These are phyloP conservation scores for Debaryomyces udenii DNA, from an alignment of 1,139 yeast species.

Conservation along the genomic window DNA sequence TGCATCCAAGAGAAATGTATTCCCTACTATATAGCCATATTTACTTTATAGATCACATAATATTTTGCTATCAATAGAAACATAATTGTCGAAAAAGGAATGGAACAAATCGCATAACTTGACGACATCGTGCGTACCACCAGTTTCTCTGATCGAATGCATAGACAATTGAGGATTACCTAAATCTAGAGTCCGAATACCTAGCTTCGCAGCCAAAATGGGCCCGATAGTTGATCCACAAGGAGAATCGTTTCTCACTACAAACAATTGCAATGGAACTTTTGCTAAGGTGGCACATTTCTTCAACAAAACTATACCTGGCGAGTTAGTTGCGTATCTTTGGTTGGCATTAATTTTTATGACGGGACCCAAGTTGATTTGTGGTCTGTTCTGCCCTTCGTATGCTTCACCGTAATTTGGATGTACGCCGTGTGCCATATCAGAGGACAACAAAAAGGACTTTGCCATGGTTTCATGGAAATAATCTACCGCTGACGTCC, in stretches of 20 bases:
- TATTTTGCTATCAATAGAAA: slow-evolving; percentile 31
- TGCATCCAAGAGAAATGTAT: slow-evolving; percentile 27
- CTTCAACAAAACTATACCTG: slow-evolving; percentile 81
- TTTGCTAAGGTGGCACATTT: slow-evolving; percentile 66
- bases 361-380: slow-evolving; percentile 86
- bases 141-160: slow-evolving; percentile 96
- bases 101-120: slow-evolving; percentile 63
- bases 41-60: slow-evolving; percentile 25
- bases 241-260: slow-evolving; percentile 87
- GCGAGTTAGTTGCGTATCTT: slow-evolving; percentile 90
- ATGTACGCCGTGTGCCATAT: slow-evolving; percentile 96
- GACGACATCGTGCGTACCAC: slow-evolving; percentile 76
- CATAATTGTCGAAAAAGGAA: slow-evolving; percentile 55
- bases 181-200: slow-evolving; percentile 85
- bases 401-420: slow-evolving; percentile 83
- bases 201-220: slow-evolving; percentile 82
- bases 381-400: slow-evolving; percentile 79
- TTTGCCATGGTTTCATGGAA: slow-evolving; percentile 72
- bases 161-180: slow-evolving; percentile 94
- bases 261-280: slow-evolving; percentile 80
- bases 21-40: slow-evolving; percentile 20
- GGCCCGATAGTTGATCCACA: slow-evolving; percentile 99
- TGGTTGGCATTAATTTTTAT: slow-evolving; percentile 94
- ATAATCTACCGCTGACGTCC: slow-evolving; percentile 19
- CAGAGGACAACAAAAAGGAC: slow-evolving; percentile 89